Percentiles rank a stretch among this genome's conserved stretches.
phyloP scores from a whole-genome alignment of 2,329 filamentous ascomycete genomes.

The Neofusicoccum cordaticola region DNA sequence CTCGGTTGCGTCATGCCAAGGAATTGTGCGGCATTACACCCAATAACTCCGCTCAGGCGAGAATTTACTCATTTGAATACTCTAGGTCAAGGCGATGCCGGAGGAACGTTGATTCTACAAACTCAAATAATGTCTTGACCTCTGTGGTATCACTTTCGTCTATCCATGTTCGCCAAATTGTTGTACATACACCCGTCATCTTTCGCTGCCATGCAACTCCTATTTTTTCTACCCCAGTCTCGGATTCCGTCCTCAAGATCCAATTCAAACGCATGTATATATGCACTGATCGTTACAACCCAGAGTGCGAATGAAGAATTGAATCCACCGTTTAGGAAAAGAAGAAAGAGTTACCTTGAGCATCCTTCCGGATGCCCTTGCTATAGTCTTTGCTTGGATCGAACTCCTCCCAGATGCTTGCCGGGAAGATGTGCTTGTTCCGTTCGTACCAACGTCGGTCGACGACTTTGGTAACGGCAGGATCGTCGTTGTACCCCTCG shows the following conservation, averaged over 20 bases:
- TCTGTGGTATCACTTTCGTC: no score
- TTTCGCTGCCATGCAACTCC: no score
- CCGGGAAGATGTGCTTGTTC: conserved; percentile 98
- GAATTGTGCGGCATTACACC: not conserved
- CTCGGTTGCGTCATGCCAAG: conserved; percentile 16
- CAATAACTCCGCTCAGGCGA: no score
- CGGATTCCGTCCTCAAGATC: no score
- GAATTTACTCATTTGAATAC: not conserved
- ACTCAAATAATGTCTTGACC: no score
- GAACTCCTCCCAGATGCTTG: conserved; percentile 93
- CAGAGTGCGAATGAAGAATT: no score
- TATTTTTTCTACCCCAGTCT: no score
- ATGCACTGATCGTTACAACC: no score
- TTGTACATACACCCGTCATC: no score
- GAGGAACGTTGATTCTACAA: not conserved
- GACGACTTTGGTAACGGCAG: conserved; percentile 84
- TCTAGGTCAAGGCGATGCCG: no score
- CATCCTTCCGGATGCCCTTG: conserved; percentile 73
- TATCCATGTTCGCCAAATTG: no score
- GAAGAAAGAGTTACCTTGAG: conserved; percentile 90
- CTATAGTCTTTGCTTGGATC: conserved; percentile 85
- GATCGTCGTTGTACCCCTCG: conserved; percentile 77
- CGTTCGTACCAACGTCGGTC: conserved; percentile 95
- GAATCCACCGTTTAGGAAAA: conserved; percentile 22
- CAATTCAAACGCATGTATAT: no score